phyloP scores from a whole-genome alignment of 225 moss, liverwort and hornwort genomes.

The Thuidium tamariscinum region DNA sequence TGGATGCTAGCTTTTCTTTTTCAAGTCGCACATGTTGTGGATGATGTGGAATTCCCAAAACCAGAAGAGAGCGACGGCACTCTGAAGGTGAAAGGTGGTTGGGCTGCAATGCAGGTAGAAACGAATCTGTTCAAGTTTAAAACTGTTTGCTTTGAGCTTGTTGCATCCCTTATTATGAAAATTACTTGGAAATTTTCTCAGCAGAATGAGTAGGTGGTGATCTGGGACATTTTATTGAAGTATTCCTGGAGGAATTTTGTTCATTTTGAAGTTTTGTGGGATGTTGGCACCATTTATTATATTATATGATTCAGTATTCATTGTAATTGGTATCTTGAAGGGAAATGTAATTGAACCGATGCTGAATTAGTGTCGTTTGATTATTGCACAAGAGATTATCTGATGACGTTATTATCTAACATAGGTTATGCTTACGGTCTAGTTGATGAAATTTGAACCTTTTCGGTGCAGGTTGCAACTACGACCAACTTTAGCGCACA shows the following conservation, averaged over 20 bases:
- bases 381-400: background rate
- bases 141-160: background rate
- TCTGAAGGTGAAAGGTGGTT: conserved; percentile 66
- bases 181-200: background rate
- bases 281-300: background rate
- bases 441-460: background rate
- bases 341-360: background rate
- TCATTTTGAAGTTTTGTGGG: background rate
- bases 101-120: conserved; percentile 93
- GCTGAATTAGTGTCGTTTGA: background rate
- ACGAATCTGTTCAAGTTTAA: background rate
- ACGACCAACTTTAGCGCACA: conserved; percentile 75
- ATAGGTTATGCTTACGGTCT: background rate
- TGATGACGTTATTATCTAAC: background rate
- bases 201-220: background rate
- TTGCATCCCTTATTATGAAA: background rate
- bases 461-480: conserved; percentile 68
- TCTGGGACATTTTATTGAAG: background rate
- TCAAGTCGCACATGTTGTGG: conserved; percentile 98
- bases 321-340: background rate
- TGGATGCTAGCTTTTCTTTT: conserved; percentile 93
- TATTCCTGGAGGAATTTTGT: background rate
- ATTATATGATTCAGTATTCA: background rate
- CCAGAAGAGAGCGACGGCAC: conserved; percentile 56
- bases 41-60: conserved; percentile 70